A percentile compares a stretch with the other conserved stretches of the same genome.
Evolutionary conservation across 345 rosid genomes (phyloP).

Genomic region (Eucalyptus albens): DNA sequence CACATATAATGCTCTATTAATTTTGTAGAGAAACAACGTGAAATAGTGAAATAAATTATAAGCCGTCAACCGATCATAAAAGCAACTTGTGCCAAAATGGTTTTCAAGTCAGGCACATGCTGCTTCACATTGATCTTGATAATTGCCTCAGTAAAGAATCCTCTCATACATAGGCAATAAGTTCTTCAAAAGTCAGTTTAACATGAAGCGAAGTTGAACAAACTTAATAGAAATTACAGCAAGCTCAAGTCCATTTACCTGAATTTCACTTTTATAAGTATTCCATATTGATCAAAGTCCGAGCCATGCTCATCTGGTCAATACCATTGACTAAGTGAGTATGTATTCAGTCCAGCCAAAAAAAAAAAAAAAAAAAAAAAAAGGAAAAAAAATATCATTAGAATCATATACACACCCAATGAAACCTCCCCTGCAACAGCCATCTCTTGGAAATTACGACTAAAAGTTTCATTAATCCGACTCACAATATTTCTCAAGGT

Average conservation of each 20-base stretch:
- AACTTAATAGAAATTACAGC: neutral
- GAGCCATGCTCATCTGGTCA: conserved; percentile 62
- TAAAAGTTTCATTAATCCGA: conserved; percentile 77
- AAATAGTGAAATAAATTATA: neutral
- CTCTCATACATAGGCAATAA: neutral
- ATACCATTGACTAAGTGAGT: neutral
- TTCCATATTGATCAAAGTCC: conserved; percentile 83
- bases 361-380: too few relatives aligned
- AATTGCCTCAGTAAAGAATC: neutral
- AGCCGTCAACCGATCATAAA: neutral
- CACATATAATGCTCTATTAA: neutral
- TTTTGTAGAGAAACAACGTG: neutral
- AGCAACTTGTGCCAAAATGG: neutral
- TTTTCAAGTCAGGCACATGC: neutral
- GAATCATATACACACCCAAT: conserved; percentile 24
- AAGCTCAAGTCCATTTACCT: conserved; percentile 23
- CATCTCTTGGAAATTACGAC: conserved; percentile 90
- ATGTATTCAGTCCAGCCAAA: neutral
- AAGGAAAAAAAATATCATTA: neutral
- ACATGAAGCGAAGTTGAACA: neutral
- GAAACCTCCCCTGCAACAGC: conserved; percentile 95
- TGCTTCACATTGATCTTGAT: neutral
- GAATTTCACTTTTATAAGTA: conserved; percentile 87
- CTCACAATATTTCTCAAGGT: conserved; percentile 72
- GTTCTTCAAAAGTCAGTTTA: neutral